Conservation (phyloP, 352 stramenopile genomes). For the Phytophthora cryptogea region DNA sequence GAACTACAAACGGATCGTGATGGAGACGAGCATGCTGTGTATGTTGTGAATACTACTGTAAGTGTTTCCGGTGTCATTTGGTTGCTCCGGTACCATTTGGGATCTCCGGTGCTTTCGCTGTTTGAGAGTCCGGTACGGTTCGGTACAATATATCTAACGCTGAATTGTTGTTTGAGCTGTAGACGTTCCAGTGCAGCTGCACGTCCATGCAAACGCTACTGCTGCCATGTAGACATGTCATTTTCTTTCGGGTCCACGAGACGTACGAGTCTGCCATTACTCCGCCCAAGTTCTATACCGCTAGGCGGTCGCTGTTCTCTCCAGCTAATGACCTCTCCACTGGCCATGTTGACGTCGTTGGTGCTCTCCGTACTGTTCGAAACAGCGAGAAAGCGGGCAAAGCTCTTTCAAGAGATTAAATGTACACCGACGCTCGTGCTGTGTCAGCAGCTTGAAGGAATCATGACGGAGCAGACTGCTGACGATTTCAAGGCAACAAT, state of each 20-base stretch:
- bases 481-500: conserved; percentile 4
- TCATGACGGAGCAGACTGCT: conserved; percentile 13
- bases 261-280: conserved; percentile 13
- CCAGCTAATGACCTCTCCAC: conserved; percentile 15
- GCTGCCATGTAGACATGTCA: too few species aligned
- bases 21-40: background rate
- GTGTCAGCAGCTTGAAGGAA: conserved; percentile 11
- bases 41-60: conserved; percentile 9
- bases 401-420: background rate
- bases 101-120: conserved; percentile 2
- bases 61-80: conserved; percentile 1
- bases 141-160: too few species aligned
- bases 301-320: conserved; percentile 4
- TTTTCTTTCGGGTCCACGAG: background rate
- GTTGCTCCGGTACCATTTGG: conserved; percentile 2
- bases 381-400: background rate
- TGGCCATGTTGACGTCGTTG: background rate
- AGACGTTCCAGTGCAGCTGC: too few species aligned
- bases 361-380: background rate
- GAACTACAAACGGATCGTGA: background rate
- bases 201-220: too few species aligned
- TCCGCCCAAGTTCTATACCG: conserved; percentile 11
- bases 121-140: too few species aligned
- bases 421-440: conserved; percentile 1
- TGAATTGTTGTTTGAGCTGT: too few species aligned